Percentiles rank a stretch among this genome's conserved stretches.
phyloP scores from a whole-genome alignment of 495 filamentous ascomycete species.

The Aspergillus hancockii region DNA sequence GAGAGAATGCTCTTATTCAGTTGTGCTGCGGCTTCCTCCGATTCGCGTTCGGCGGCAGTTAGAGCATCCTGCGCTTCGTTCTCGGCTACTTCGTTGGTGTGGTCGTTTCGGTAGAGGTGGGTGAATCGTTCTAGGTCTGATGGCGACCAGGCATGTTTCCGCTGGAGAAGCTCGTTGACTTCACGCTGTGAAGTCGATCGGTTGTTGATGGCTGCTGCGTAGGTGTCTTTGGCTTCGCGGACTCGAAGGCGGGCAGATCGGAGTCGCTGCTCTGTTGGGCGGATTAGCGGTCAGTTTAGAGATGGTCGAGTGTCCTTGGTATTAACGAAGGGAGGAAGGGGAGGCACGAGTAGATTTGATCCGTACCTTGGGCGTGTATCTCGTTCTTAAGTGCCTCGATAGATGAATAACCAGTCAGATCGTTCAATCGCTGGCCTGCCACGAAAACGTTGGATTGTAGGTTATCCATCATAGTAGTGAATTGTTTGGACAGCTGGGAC shows the following conservation, averaged over 20 bases:
- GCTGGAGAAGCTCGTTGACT: slow-evolving; percentile 88
- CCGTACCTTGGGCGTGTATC: slow-evolving; percentile 67
- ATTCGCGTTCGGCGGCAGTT: slow-evolving; percentile 69
- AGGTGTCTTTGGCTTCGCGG: slow-evolving; percentile 67
- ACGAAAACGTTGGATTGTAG: slow-evolving; percentile 80
- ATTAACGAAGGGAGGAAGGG: background rate
- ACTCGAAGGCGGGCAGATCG: slow-evolving; percentile 63
- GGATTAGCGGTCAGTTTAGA: background rate
- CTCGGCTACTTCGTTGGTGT: slow-evolving; percentile 89
- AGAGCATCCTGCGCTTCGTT: slow-evolving; percentile 69
- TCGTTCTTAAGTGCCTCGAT: slow-evolving; percentile 82
- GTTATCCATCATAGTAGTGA: slow-evolving; percentile 82
- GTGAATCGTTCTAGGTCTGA: slow-evolving; percentile 94
- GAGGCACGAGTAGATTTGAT: background rate
- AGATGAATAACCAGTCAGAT: slow-evolving; percentile 88
- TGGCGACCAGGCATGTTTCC: slow-evolving; percentile 89
- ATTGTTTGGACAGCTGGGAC: slow-evolving; percentile 69
- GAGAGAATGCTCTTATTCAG: slow-evolving; percentile 79
- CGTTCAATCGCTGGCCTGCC: slow-evolving; percentile 86
- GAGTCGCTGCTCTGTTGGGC: slow-evolving; percentile 58
- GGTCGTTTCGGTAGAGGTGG: slow-evolving; percentile 84
- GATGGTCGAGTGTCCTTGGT: background rate
- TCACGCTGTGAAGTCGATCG: slow-evolving; percentile 90
- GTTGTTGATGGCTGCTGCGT: slow-evolving; percentile 74
- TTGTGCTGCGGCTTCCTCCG: slow-evolving; percentile 71